Percentiles rank a stretch among this genome's conserved stretches.
Conservation (phyloP, 176 grass and related monocot species). For the Pontederia crassipes region DNA sequence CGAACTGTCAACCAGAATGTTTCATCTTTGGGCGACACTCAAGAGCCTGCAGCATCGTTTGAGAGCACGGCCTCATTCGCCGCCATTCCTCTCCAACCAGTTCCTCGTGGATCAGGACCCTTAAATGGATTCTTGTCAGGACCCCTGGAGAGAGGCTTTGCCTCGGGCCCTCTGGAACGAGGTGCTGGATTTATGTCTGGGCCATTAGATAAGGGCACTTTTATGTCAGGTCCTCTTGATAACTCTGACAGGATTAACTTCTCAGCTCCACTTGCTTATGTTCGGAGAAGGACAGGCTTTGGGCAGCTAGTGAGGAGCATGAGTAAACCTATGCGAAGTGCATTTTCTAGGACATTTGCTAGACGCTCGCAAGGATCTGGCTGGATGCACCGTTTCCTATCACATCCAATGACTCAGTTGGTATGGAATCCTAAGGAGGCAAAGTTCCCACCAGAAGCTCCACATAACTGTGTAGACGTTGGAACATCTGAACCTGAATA, state of each 20-base stretch:
- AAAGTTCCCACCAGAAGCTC: conserved; percentile 46
- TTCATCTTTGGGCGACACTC: conserved; percentile 30
- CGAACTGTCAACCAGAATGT: conserved; percentile 58
- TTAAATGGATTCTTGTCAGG: conserved; percentile 78
- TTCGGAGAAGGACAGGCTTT: conserved; percentile 39
- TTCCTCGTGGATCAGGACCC: conserved; percentile 59
- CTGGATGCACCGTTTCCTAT: conserved; percentile 51
- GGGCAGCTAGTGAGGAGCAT: conserved; percentile 65
- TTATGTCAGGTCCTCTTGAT: conserved; percentile 86
- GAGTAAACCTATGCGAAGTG: conserved; percentile 61
- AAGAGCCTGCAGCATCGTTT: conserved; percentile 66
- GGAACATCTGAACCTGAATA: conserved; percentile 62
- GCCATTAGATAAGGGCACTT: conserved; percentile 64
- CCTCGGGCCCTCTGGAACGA: conserved; percentile 57
- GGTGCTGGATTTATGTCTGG: conserved; percentile 51
- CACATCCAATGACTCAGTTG: conserved; percentile 57
- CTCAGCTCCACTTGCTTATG: conserved; percentile 69
- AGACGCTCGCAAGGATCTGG: conserved; percentile 29
- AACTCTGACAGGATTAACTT: conserved; percentile 45
- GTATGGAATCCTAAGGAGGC: conserved; percentile 49
- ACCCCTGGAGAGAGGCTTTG: conserved; percentile 68
- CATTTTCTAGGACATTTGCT: conserved; percentile 41
- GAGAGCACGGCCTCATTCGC: conserved; percentile 78
- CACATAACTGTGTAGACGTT: conserved; percentile 29
- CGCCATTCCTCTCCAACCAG: conserved; percentile 57